Conservation (phyloP, 352 stramenopile species). For the Phytopythium kandeliae region DNA sequence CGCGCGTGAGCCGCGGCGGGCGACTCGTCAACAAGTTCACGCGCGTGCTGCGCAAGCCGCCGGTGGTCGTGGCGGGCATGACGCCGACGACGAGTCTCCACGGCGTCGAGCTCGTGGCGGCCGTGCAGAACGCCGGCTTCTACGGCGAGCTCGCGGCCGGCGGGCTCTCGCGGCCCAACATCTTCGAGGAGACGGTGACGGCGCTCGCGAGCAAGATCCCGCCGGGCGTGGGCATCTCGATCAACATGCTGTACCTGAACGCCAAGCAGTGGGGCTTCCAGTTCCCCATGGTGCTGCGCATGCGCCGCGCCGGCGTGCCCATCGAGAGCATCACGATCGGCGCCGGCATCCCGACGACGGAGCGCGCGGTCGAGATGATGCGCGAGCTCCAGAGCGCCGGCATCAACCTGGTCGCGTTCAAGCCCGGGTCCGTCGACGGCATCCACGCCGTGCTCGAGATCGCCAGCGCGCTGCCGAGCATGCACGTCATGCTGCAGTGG, state of each 20-base stretch:
- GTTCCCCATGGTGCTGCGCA: conserved; percentile 82
- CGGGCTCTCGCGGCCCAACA: conserved; percentile 54
- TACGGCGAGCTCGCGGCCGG: conserved; percentile 73
- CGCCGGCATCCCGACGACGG: conserved; percentile 73
- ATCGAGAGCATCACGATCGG: conserved; percentile 89
- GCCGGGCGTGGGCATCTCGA: conserved; percentile 63
- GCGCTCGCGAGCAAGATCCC: conserved; percentile 70
- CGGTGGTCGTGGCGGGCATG: conserved; percentile 83
- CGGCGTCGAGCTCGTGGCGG: conserved; percentile 78
- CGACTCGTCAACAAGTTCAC: conserved; percentile 73
- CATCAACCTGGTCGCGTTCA: conserved; percentile 82
- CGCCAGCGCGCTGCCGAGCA: conserved; percentile 39
- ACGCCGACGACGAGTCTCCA: conserved; percentile 78
- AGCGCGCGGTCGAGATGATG: conserved; percentile 80
- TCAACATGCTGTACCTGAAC: conserved; percentile 91
- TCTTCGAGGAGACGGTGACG: conserved; percentile 65
- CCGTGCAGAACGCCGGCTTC: conserved; percentile 76
- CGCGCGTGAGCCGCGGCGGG: conserved; percentile 32
- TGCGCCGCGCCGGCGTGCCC: conserved; percentile 68
- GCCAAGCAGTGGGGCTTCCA: conserved; percentile 87
- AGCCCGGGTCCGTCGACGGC: conserved; percentile 72
- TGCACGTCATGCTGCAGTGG: conserved; percentile 87
- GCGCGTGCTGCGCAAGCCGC: conserved; percentile 60
- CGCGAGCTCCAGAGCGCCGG: conserved; percentile 46
- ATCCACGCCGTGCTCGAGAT: conserved; percentile 81